Conservation (phyloP, 225 moss, liverwort and hornwort species). For the Thuidium tamariscinum region DNA sequence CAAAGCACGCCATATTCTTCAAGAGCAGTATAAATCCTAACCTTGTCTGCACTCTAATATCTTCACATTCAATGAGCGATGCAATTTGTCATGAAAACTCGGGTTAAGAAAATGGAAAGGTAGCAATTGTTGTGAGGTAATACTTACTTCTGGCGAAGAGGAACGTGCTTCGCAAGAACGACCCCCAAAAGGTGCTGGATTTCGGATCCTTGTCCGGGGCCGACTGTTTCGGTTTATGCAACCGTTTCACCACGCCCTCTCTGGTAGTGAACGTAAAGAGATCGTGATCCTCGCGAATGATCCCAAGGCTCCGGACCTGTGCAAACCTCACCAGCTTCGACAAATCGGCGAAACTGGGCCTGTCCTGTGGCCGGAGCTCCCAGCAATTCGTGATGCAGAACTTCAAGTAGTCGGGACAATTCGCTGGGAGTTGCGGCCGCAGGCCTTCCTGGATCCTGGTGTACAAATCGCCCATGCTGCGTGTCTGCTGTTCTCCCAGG, state of each 20-base stretch:
- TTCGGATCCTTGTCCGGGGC: background rate
- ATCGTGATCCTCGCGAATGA: background rate
- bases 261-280: background rate
- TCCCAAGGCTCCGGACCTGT: background rate
- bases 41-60: background rate
- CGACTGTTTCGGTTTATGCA: background rate
- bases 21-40: background rate
- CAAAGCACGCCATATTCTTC: background rate
- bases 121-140: background rate
- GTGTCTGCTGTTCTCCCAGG: rapidly evolving
- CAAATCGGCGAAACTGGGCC: background rate
- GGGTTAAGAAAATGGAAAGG: background rate
- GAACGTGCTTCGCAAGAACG: rapidly evolving
- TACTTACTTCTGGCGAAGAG: background rate
- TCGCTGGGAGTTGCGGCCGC: background rate
- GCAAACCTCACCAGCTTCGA: background rate
- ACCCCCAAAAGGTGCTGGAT: rapidly evolving
- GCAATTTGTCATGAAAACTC: background rate
- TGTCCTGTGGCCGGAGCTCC: background rate
- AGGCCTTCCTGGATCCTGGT: background rate
- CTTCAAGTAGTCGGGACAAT: background rate
- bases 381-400: background rate
- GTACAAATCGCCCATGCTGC: background rate
- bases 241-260: background rate
- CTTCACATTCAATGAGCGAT: background rate